phyloP scores from a whole-genome alignment of 768 basidiomycete genomes.

The Tephrocybe sp. region DNA sequence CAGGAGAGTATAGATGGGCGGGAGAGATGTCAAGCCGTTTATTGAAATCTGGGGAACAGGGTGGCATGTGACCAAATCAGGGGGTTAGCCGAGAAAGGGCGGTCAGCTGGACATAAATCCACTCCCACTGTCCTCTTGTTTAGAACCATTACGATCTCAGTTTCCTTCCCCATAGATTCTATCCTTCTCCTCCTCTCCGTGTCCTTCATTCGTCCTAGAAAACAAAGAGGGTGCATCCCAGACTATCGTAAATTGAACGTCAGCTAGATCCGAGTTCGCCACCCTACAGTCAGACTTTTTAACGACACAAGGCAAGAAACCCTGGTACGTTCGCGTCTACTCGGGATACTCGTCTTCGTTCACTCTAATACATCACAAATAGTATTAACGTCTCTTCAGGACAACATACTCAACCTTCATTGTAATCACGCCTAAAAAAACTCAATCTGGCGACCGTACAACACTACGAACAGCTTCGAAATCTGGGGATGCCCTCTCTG shows the following conservation, averaged over 20 bases:
- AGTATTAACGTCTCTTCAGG: conserved; percentile 6
- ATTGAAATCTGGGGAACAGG: conserved; percentile 10
- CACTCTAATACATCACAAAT: conserved; percentile 9
- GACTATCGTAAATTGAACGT: conserved; percentile 8
- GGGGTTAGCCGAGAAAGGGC: conserved; percentile 19
- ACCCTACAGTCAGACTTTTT: conserved; percentile 16
- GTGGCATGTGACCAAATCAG: conserved; percentile 26
- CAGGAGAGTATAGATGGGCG: neutral
- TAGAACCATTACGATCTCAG: conserved; percentile 17
- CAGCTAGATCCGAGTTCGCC: conserved; percentile 18
- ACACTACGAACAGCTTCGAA: conserved; percentile 21
- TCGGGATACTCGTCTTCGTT: neutral
- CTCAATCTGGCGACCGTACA: conserved; percentile 24
- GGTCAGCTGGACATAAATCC: conserved; percentile 27
- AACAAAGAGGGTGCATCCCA: conserved; percentile 10
- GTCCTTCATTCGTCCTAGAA: conserved; percentile 19
- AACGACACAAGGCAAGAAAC: conserved; percentile 16
- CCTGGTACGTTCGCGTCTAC: conserved; percentile 13
- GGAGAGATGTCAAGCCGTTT: neutral
- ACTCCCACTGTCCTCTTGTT: conserved; percentile 24
- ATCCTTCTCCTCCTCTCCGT: conserved; percentile 15
- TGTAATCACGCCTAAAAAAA: conserved; percentile 14
- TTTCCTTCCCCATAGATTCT: conserved; percentile 21
- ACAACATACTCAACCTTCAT: conserved; percentile 14
- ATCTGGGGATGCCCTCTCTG: conserved; percentile 27